phyloP scores from a whole-genome alignment of 2,329 filamentous ascomycete genomes.

The Alternaria consortialis region DNA sequence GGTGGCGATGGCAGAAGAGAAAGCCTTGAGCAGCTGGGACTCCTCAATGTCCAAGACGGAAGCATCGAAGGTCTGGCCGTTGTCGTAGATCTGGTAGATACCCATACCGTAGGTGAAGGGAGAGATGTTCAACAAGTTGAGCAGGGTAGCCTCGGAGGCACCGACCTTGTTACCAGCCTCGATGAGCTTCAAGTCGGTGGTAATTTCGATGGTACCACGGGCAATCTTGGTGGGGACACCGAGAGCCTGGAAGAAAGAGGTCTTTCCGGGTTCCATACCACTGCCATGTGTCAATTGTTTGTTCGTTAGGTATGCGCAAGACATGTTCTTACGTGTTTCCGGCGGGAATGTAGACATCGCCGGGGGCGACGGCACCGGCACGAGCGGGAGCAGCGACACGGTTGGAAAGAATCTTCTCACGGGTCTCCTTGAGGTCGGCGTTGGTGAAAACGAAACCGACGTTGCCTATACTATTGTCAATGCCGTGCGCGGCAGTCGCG shows the following conservation, averaged over 20 bases:
- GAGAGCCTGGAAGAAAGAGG: conserved; percentile 99
- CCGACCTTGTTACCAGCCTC: conserved; percentile 94
- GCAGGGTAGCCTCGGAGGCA: conserved; percentile 95
- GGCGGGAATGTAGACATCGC: conserved; percentile 92
- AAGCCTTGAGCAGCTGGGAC: conserved; percentile 86
- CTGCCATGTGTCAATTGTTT: conserved; percentile 32
- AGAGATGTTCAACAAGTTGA: conserved; percentile 99
- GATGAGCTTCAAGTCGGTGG: conserved; percentile 95
- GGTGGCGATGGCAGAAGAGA: conserved; percentile 82
- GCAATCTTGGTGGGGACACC: conserved; percentile 99
- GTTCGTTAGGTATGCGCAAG: neutral
- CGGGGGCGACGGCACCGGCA: conserved; percentile 94
- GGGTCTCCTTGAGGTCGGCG: conserved; percentile 86
- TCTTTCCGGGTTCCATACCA: conserved; percentile 99
- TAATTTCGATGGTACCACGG: conserved; percentile 99
- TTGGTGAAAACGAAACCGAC: conserved; percentile 99
- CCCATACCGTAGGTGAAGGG: conserved; percentile 84
- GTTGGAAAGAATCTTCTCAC: conserved; percentile 95
- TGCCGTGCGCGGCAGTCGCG: conserved; percentile 10
- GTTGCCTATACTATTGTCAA: conserved; percentile 68
- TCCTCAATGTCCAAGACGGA: conserved; percentile 92
- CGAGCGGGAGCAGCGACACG: conserved; percentile 96
- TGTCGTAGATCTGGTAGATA: conserved; percentile 95
- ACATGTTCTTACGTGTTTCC: conserved; percentile 77
- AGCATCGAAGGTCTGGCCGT: conserved; percentile 90